Base-by-base conservation (phyloP, 768 basidiomycete genomes). In the Melanogaster broomeanus region DNA sequence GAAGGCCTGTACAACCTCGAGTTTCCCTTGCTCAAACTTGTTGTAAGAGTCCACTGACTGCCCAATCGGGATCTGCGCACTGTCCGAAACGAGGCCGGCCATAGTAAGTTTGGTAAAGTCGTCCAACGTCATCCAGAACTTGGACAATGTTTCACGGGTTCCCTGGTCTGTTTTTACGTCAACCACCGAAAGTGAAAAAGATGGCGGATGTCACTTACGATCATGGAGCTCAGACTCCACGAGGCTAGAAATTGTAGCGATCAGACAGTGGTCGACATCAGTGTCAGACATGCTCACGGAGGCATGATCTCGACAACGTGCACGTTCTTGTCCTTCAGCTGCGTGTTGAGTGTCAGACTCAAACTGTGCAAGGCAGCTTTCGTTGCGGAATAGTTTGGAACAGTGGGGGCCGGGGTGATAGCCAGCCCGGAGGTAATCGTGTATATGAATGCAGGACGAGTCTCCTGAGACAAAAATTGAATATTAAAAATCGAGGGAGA, bases 171-270 rank as follows among this genome's bases (percentile, higher is more conserved):
- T 0, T 79, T 76, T 80, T 79, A 84, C 42, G 74, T 62, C n/a
- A n/a, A n/a, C n/a, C n/a, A n/a, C n/a, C n/a, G 46, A 34, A 31
- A 25, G 15, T 33, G 25, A 3, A 13, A 42, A 3, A 38, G 11
- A 34, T 4, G 41, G 9, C 19, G 2, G 9, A 42, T n/a, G 21
- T 33, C 4, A 60, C 76, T 57, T 57, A 81, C 82, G 72, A 55
- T 83, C 82, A 58, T 85, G 82, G 27, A 84, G 67, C 57, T 84
- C 83, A 3, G 81, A 83, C 64, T 84, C 83, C 9, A 82, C 80
- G 9, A 84, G 70, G 11, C 81, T 83, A 47, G 10, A 22, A 40
- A 51, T n/a, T 37, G 15, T 39, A 18, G 13, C 27, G 11, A 37
- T 24, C 40, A 45, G 31, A 40, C 25, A 33, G 30, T 16, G 19